Evolutionary conservation across 2,329 filamentous ascomycete genomes (phyloP), one percentile per base, ranked within the genome.

Genomic region (Talaromyces atroroseus): DNA sequence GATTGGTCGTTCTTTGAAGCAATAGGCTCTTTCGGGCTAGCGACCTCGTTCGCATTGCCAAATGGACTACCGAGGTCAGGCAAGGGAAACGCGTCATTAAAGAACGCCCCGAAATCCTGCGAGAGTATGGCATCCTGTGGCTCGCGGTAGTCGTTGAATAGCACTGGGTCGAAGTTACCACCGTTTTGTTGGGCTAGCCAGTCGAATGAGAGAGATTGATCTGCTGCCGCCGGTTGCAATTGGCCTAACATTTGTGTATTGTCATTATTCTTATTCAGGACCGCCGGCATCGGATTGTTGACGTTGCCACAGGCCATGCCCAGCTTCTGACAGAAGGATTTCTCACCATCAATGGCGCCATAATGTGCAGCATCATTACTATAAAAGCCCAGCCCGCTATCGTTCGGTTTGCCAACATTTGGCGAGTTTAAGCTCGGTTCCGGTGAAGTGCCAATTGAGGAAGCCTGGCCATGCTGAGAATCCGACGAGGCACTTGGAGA

Each of bases 71-170:
- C 81, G 66, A 95, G 89, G 64, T 96, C 92, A 20, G 71, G 78
- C 58, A 84, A 77, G 16, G 92, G 87, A 68, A 95, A 87, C 14
- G 90, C 88, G 63, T 96, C 92, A 62, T 83, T 82, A 68, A 84
- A 83, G 71, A 86, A 86, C 20, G 78, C 88, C 54, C 90, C 89
- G 62, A 95, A 89, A 8, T 85, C 83, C 45, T 82, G 66, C 76
- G 86, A 62, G 79, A 95, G 74, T 14, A 95, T 81, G 55, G 87
- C 92, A 57, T 90, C 88, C 66, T 95, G 90, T 0, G 90, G 86
- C 67, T 99, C 94, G 52, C 94, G 86, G 73, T 96, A 97, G 64
- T 91, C 89, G 54, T 88, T 89, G 70, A 96, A 97, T 4, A 97
- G 79, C 55, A 94, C 85, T 0, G 94, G 92, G 60, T 97, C 92